A percentile compares a stretch with the other conserved stretches of the same genome.
Conservation (phyloP, 139 green algal genomes). For the Pedinophyceae sp. region DNA sequence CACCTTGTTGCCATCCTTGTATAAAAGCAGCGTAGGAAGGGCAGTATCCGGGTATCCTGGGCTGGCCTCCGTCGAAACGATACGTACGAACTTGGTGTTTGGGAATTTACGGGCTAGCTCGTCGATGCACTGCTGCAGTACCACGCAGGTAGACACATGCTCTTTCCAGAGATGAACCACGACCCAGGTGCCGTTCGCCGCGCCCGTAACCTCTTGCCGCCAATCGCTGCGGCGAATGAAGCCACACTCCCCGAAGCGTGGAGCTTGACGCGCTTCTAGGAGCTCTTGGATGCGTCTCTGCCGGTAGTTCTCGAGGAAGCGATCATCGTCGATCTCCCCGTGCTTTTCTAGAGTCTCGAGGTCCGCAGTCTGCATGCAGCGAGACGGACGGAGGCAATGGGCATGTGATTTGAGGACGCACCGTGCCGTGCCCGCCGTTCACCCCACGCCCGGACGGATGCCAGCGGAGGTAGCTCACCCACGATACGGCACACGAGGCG, state of each 20-base stretch:
- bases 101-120: not conserved
- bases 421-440: too few relatives aligned
- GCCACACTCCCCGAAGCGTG: not conserved
- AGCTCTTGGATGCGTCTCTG: not conserved
- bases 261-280: not conserved
- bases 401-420: too few relatives aligned
- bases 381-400: not conserved
- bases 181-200: not conserved
- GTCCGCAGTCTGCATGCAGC: not conserved
- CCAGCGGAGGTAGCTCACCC: too few relatives aligned
- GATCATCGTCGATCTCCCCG: slow-evolving; percentile 3
- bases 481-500: too few relatives aligned
- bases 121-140: slow-evolving; percentile 5
- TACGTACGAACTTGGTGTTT: slow-evolving; percentile 6
- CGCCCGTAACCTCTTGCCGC: not conserved
- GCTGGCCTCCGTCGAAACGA: slow-evolving; percentile 2
- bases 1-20: slow-evolving; percentile 1
- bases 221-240: not conserved
- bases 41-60: slow-evolving; percentile 1
- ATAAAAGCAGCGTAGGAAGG: slow-evolving; percentile 2
- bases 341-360: not conserved
- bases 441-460: too few relatives aligned
- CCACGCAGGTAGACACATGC: not conserved
- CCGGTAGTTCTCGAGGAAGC: slow-evolving; percentile 3
- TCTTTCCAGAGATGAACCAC: not conserved